Conservation (phyloP, 2,329 filamentous ascomycete species). For the Verticillium klebahnii region DNA sequence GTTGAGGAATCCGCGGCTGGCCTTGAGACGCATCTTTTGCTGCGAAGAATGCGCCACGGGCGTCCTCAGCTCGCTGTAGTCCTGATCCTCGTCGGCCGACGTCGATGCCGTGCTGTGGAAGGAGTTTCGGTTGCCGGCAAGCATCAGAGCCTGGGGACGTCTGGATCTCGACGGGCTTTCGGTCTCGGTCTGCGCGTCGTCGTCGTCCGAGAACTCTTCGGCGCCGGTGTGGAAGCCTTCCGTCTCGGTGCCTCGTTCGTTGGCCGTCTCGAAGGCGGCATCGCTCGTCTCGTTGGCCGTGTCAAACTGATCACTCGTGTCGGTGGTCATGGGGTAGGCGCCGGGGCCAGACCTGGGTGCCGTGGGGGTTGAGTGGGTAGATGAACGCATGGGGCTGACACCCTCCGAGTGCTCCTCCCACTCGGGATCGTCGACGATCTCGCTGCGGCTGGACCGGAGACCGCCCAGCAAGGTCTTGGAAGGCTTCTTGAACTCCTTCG, state of each 20-base stretch:
- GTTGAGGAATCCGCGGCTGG: conserved; percentile 57
- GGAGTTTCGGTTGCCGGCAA: conserved; percentile 55
- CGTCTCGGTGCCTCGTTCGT: conserved; percentile 81
- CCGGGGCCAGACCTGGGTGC: conserved; percentile 17
- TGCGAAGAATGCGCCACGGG: conserved; percentile 52
- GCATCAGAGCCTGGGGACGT: conserved; percentile 34
- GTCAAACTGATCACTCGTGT: conserved; percentile 67
- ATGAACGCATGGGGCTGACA: conserved; percentile 47
- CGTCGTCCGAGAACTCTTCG: conserved; percentile 71
- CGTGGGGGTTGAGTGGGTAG: conserved; percentile 23
- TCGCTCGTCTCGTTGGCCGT: conserved; percentile 74
- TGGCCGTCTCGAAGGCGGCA: conserved; percentile 61
- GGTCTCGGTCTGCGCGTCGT: conserved; percentile 77
- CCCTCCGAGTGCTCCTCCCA: conserved; percentile 75
- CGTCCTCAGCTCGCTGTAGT: conserved; percentile 52
- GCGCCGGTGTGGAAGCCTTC: conserved; percentile 94
- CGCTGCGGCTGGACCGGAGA: conserved; percentile 67
- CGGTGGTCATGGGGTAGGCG: conserved; percentile 25
- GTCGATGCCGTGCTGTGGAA: conserved; percentile 87
- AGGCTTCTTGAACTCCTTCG: conserved; percentile 74
- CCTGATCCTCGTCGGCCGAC: conserved; percentile 66
- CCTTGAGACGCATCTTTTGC: conserved; percentile 67
- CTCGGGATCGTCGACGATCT: conserved; percentile 75
- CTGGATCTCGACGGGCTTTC: conserved; percentile 53
- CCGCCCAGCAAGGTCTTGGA: conserved; percentile 65